Conservation (phyloP, 2,329 filamentous ascomycete species). For the Pseudocercospora vitis region DNA sequence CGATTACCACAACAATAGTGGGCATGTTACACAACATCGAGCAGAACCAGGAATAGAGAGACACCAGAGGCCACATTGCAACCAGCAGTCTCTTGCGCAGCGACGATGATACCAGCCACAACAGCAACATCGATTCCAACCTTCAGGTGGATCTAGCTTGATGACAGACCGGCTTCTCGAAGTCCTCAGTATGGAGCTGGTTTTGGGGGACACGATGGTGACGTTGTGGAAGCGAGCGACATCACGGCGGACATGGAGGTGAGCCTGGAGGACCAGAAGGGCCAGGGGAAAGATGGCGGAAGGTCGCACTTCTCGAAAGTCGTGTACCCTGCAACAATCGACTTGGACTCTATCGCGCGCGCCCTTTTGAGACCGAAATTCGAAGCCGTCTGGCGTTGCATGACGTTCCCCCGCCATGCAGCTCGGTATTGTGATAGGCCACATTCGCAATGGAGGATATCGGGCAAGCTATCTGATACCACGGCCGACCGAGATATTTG, state of each 20-base stretch:
- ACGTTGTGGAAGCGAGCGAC: slow-evolving; percentile 1
- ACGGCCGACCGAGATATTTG: not conserved
- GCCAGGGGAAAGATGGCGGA: not conserved
- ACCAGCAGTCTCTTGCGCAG: not conserved
- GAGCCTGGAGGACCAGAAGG: not conserved
- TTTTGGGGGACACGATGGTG: not conserved
- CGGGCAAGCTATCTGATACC: not conserved
- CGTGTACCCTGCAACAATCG: too few relatives aligned
- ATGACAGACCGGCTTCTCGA: not conserved
- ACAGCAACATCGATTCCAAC: slow-evolving; percentile 3
- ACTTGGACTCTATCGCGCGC: too few relatives aligned
- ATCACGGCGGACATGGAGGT: slow-evolving; percentile 3
- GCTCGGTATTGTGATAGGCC: not conserved
- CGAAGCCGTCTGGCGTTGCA: too few relatives aligned
- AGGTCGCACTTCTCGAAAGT: not conserved
- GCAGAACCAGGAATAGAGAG: slow-evolving; percentile 9
- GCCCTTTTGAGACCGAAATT: too few relatives aligned
- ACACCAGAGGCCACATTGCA: slow-evolving; percentile 1
- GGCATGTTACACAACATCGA: slow-evolving; percentile 8
- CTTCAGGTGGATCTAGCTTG: not conserved
- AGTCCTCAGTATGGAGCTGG: not conserved
- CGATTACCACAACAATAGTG: not conserved
- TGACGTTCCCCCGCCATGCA: not conserved
- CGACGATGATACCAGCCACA: slow-evolving; percentile 9
- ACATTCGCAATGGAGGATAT: not conserved